Evolutionary conservation across 345 rosid species (phyloP).

Genomic region (Acer negundo): DNA sequence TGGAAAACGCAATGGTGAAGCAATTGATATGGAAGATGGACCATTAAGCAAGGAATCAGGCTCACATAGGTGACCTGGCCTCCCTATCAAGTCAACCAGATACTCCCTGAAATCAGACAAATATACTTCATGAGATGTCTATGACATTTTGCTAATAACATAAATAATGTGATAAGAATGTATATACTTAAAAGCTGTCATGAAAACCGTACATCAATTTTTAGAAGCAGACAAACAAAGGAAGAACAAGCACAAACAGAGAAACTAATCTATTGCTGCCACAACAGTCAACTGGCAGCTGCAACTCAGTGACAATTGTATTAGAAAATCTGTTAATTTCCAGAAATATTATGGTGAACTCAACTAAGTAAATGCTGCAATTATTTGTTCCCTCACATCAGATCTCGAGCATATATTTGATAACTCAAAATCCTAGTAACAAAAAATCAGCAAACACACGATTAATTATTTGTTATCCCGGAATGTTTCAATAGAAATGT

Average conservation of each 20-base stretch:
- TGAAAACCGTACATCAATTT: not conserved
- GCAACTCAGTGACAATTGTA: not conserved
- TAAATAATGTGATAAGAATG: not conserved
- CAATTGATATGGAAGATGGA: slow-evolving; percentile 86
- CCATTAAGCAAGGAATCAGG: slow-evolving; percentile 98
- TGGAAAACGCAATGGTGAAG: slow-evolving; percentile 97
- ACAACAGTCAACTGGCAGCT: not conserved
- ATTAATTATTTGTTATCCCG: not conserved
- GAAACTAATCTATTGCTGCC: slow-evolving; percentile 6
- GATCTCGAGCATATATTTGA: not conserved
- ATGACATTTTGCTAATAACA: slow-evolving; percentile 12
- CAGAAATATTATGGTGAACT: not conserved
- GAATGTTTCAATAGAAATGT: not conserved
- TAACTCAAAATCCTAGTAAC: slow-evolving; percentile 4
- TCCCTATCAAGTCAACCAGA: slow-evolving; percentile 87
- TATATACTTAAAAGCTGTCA: not conserved
- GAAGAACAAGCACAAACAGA: not conserved
- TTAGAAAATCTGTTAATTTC: slow-evolving; percentile 14
- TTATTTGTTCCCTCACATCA: not conserved
- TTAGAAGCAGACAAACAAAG: not conserved
- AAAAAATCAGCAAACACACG: not conserved
- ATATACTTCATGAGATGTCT: slow-evolving; percentile 28
- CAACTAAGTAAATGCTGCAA: not conserved
- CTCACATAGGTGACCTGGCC: slow-evolving; percentile 86
- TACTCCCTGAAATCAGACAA: slow-evolving; percentile 77